These are phyloP conservation scores for Botrytis tulipae DNA, from an alignment of 2,329 filamentous ascomycete species.

Conservation along the genomic window DNA sequence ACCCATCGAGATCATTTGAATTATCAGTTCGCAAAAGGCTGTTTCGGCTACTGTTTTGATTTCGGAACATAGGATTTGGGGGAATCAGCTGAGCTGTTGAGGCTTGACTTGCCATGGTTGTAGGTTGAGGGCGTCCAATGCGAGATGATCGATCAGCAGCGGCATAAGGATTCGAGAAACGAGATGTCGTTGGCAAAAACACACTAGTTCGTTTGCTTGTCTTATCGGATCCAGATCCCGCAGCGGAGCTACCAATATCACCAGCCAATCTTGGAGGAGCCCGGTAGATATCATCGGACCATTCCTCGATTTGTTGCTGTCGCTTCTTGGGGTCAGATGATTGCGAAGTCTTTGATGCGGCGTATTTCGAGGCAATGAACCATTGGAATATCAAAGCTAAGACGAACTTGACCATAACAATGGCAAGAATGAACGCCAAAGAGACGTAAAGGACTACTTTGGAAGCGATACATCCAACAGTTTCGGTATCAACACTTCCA, in stretches of 20 bases:
- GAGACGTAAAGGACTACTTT: conserved; percentile 96
- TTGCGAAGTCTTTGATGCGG: conserved; percentile 80
- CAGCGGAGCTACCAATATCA: conserved; percentile 65
- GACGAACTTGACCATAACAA: conserved; percentile 83
- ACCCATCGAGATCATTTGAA: conserved; percentile 62
- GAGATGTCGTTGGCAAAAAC: conserved; percentile 89
- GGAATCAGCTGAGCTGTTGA: conserved; percentile 71
- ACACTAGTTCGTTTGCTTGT: conserved; percentile 76
- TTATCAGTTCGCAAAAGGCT: conserved; percentile 64
- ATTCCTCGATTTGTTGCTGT: conserved; percentile 93
- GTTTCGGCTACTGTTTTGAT: conserved; percentile 59
- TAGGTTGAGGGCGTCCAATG: conserved; percentile 58
- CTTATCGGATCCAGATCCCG: conserved; percentile 66
- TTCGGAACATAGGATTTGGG: conserved; percentile 69
- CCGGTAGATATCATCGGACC: conserved; percentile 96
- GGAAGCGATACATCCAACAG: conserved; percentile 94
- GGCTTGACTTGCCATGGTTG: conserved; percentile 90
- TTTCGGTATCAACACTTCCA: conserved; percentile 91
- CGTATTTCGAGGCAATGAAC: conserved; percentile 88
- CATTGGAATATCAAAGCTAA: conserved; percentile 91
- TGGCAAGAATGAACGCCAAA: conserved; percentile 83
- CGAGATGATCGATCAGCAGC: conserved; percentile 59
- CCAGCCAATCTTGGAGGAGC: conserved; percentile 79
- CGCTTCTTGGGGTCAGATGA: conserved; percentile 78
- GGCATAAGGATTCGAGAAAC: conserved; percentile 86